Evolutionary conservation across 495 filamentous ascomycete species (phyloP), one percentile per base, ranked within the genome.

Genomic region (Hypomontagnella submonticulosa): DNA sequence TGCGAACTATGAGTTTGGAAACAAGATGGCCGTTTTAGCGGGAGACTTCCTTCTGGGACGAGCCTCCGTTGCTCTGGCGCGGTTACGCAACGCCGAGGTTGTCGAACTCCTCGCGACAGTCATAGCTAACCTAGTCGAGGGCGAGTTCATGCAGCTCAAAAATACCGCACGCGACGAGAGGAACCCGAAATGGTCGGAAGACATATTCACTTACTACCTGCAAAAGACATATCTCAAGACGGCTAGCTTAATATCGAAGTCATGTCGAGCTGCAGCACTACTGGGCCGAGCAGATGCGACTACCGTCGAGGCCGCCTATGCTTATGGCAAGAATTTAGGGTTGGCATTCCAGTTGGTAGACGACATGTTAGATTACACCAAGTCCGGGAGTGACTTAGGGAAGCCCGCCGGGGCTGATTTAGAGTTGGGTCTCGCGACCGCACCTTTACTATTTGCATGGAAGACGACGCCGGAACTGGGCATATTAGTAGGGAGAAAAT

Each of bases 171-270:
- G 86, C 58, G 94, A 97, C 70, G 94, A 97, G 77, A 76, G 81
- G 57, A 87, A 90, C 62, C 92, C 92, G 0, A 80, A 82, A 11
- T 98, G 90, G 83, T 92, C 89, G 1, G 89, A 96, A 56, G 90
- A 97, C 23, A 91, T 92, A 1, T 82, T 99, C 55, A 82, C 88
- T 7, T 98, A 98, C 76, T 99, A 99, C 73, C 82, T 99, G n/a
- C 92, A 97, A 74, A 99, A 99, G 83, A 98, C 95, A 36, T 99
- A 99, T 73, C 84, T 99, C 61, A 99, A 99, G 81, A 93, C 92
- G 4, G 95, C 95, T 15, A 93, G 90, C 68, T 80, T 99, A 68
- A 98, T 99, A 70, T 94, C 90, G 71, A 99, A 99, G 75, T 93
- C 90, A 9, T 98, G 95, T 76, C 87, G 95, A 41, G 93, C 94